Evolutionary conservation across 352 stramenopile species (phyloP).

Genomic region (Phytophthora hibernalis): DNA sequence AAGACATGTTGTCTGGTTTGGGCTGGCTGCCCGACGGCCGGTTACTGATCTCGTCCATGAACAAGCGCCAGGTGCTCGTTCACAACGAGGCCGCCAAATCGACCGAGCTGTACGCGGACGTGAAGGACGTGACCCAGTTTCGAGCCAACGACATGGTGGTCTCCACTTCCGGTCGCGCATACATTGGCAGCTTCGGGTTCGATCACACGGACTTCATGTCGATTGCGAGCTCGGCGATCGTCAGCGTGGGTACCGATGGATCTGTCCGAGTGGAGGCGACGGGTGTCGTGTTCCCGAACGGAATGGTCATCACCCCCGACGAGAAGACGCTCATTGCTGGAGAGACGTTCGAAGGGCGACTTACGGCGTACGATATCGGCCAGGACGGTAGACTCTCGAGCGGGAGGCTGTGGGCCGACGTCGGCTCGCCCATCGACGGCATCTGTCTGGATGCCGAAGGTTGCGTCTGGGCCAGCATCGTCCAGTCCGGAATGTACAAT

Average conservation of each 20-base stretch:
- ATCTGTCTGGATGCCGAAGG: constrained; percentile 75
- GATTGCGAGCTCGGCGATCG: constrained; percentile 58
- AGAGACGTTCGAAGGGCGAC: constrained; percentile 59
- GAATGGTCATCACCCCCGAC: constrained; percentile 71
- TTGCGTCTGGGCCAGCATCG: constrained; percentile 67
- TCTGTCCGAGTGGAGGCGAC: constrained; percentile 59
- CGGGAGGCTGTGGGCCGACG: constrained; percentile 57
- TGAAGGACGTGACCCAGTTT: constrained; percentile 55
- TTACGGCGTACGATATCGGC: constrained; percentile 74
- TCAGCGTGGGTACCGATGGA: constrained; percentile 58
- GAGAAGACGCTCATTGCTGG: constrained; percentile 75
- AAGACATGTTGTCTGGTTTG: constrained; percentile 64
- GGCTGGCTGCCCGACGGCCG: constrained; percentile 71
- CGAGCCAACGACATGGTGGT: constrained; percentile 77
- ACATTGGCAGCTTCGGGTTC: constrained; percentile 77
- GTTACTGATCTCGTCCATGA: constrained; percentile 66
- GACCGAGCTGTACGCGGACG: constrained; percentile 53
- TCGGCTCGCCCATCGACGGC: constrained; percentile 58
- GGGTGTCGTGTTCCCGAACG: constrained; percentile 77
- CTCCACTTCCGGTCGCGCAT: constrained; percentile 44
- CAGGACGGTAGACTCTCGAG: constrained; percentile 57
- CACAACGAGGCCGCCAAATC: constrained; percentile 44
- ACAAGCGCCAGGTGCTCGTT: constrained; percentile 52
- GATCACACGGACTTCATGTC: constrained; percentile 42
- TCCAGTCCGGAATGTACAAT: constrained; percentile 57